Conservation (phyloP, 768 basidiomycete genomes). For the Leccinum ochraceum region DNA sequence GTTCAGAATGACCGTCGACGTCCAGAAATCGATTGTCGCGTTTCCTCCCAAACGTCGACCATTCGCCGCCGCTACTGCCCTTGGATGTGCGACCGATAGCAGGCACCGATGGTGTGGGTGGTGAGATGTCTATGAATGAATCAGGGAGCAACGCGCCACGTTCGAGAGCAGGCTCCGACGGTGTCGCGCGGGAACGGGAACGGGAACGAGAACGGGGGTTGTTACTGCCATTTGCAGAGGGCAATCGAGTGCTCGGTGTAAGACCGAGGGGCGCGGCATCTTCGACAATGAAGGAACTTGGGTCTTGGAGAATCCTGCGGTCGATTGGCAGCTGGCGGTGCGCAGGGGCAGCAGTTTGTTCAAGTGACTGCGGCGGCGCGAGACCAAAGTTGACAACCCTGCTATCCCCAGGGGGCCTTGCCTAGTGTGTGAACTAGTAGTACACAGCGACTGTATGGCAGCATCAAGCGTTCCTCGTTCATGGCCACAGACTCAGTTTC, state of each 20-base stretch:
- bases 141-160: slow-evolving; percentile 1
- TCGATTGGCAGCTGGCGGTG: slow-evolving; percentile 17
- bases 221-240: slow-evolving; percentile 7
- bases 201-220: slow-evolving; percentile 10
- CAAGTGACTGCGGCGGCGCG: background rate
- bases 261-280: slow-evolving; percentile 22
- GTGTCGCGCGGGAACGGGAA: slow-evolving; percentile 9
- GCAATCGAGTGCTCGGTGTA: slow-evolving; percentile 31
- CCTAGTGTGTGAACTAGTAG: too few species aligned
- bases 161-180: background rate
- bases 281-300: slow-evolving; percentile 25
- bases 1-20: slow-evolving; percentile 16
- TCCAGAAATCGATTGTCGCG: slow-evolving; percentile 18
- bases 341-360: background rate
- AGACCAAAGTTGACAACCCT: too few species aligned
- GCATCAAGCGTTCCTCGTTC: too few species aligned
- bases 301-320: slow-evolving; percentile 33
- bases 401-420: too few species aligned
- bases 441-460: too few species aligned
- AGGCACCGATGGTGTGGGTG: slow-evolving; percentile 13
- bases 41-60: slow-evolving; percentile 39
- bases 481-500: slow-evolving; percentile 24
- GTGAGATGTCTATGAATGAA: slow-evolving; percentile 12
- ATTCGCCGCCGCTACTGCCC: slow-evolving; percentile 26
- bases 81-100: slow-evolving; percentile 21